These are phyloP conservation scores for Colletotrichum simmondsii DNA, from an alignment of 2,329 filamentous ascomycete genomes.

Conservation along the genomic window DNA sequence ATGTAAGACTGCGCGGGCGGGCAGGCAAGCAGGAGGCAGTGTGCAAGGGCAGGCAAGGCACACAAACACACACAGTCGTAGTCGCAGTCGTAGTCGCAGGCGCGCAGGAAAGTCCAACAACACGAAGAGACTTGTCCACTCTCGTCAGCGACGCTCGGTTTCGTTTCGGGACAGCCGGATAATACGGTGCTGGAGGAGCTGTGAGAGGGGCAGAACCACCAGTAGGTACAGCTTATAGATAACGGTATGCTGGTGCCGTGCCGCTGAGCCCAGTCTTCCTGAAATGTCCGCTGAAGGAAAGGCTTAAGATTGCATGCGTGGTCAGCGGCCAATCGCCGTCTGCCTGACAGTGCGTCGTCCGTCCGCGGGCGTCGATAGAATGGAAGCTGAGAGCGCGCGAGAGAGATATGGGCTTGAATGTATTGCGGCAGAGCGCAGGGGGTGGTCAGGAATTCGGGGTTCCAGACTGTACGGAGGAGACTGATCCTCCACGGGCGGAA, in stretches of 20 bases:
- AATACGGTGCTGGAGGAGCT: conserved; percentile 8
- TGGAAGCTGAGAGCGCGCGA: not conserved
- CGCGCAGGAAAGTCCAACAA: not conserved
- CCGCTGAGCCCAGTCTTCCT: not conserved
- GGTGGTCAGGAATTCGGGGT: conserved; percentile 11
- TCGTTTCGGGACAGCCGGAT: conserved; percentile 28
- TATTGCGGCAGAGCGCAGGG: not conserved
- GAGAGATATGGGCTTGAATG: not conserved
- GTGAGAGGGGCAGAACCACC: conserved; percentile 13
- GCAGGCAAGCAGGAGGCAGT: not conserved
- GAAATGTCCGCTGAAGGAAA: conserved; percentile 10
- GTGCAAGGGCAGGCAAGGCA: conserved; percentile 28
- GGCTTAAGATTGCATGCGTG: conserved; percentile 19
- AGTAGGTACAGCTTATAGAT: conserved; percentile 22
- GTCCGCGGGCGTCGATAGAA: conserved; percentile 11
- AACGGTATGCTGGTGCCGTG: conserved; percentile 8
- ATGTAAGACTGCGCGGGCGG: not conserved
- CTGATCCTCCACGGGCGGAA: not conserved
- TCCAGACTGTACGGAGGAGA: not conserved
- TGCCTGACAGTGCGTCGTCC: conserved; percentile 19
- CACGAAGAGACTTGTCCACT: not conserved
- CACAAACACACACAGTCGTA: not conserved
- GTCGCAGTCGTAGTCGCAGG: not conserved
- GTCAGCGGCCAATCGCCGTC: conserved; percentile 18
- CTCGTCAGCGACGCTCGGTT: conserved; percentile 22